phyloP scores from a whole-genome alignment of 208 protist species.

The Vickermania spadyakhi region DNA sequence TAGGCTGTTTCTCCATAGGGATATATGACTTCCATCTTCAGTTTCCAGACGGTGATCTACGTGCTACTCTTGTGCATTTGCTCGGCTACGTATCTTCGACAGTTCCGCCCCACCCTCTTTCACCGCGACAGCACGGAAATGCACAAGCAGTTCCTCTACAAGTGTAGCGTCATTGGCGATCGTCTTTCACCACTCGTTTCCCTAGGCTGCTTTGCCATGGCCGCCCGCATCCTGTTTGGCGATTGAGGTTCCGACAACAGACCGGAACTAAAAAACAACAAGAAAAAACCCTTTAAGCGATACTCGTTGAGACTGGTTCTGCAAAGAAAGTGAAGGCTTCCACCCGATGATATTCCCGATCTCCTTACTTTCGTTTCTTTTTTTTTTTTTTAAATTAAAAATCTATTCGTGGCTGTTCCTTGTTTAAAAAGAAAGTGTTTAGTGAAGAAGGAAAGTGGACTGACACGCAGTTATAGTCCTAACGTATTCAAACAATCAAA shows the following conservation, averaged over 20 bases:
- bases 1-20: no score
- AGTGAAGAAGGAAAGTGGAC: no score
- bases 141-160: conserved; percentile 88
- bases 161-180: conserved; percentile 88
- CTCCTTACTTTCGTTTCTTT: no score
- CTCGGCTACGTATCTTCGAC: conserved; percentile 82
- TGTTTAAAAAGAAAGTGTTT: no score
- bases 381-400: no score
- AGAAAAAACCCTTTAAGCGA: background rate
- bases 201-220: conserved; percentile 67
- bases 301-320: no score
- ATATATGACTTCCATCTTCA: conserved; percentile 87
- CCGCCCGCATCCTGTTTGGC: conserved; percentile 71
- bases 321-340: no score
- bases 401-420: no score
- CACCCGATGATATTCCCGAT: no score
- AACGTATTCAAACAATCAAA: no score
- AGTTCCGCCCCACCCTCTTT: conserved; percentile 81
- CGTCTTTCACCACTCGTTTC: conserved; percentile 79
- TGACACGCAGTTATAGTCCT: no score
- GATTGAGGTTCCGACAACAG: background rate
- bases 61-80: conserved; percentile 83
- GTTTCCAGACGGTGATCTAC: conserved; percentile 82
- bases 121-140: conserved; percentile 77
- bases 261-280: background rate